These are phyloP conservation scores for Nothophytophthora sp. DNA, from an alignment of 352 stramenopile genomes.

Conservation along the genomic window DNA sequence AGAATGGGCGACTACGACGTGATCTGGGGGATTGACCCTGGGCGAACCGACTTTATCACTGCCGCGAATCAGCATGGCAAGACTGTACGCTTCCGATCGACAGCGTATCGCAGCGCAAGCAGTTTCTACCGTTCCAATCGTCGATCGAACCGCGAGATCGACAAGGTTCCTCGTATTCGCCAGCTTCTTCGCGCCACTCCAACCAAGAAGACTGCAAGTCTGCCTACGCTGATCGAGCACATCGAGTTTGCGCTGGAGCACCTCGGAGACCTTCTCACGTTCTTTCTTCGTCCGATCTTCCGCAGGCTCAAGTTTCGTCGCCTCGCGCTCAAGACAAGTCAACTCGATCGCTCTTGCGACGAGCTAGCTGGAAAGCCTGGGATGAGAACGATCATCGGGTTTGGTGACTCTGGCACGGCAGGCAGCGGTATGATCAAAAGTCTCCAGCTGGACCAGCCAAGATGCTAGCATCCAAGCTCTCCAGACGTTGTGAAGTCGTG, in stretches of 20 bases:
- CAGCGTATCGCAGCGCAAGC: neutral
- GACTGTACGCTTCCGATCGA: neutral
- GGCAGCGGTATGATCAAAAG: neutral
- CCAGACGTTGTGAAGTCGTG: conserved; percentile 4
- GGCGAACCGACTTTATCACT: too few relatives aligned
- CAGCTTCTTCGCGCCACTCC: neutral
- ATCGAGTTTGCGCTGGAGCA: too few relatives aligned
- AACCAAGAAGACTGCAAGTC: conserved; percentile 3
- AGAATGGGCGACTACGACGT: too few relatives aligned
- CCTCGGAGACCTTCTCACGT: too few relatives aligned
- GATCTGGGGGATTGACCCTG: too few relatives aligned
- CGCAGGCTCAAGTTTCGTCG: too few relatives aligned
- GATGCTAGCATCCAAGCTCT: conserved; percentile 1
- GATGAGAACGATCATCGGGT: neutral
- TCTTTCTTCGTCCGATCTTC: too few relatives aligned
- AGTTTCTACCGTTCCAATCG: conserved; percentile 1
- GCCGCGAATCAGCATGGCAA: too few relatives aligned
- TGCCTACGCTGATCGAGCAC: too few relatives aligned
- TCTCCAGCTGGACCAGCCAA: neutral
- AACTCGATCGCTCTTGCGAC: too few relatives aligned
- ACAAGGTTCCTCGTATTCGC: neutral
- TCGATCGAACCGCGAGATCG: neutral
- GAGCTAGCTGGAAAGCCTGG: too few relatives aligned
- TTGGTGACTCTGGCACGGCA: conserved; percentile 2
- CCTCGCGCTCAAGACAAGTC: too few relatives aligned